These are phyloP conservation scores for Cladosporium sp. DNA, from an alignment of 2,329 filamentous ascomycete genomes.

Conservation along the genomic window DNA sequence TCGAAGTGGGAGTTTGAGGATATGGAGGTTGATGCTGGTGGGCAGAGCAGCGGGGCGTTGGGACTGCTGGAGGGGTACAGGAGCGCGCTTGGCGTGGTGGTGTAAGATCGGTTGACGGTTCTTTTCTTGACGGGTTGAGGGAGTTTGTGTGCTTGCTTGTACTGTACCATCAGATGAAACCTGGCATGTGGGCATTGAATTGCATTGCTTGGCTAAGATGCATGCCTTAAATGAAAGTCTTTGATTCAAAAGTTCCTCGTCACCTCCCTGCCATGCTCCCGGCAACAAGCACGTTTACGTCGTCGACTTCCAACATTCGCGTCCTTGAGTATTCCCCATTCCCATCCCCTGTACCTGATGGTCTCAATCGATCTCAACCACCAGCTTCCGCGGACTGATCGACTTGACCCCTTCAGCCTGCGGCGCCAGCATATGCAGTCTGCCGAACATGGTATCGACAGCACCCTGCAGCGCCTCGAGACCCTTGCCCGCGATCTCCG, in stretches of 20 bases:
- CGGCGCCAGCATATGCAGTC: background rate
- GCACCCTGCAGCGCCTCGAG: conserved; percentile 20
- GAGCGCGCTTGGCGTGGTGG: conserved; percentile 3
- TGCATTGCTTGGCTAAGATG: no score
- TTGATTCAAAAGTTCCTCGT: no score
- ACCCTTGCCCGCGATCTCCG: conserved; percentile 19
- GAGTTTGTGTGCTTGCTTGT: background rate
- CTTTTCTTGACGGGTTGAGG: background rate
- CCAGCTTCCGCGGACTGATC: conserved; percentile 18
- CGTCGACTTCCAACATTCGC: no score
- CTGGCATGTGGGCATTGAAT: no score
- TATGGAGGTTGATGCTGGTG: background rate
- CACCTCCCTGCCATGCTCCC: no score
- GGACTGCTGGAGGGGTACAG: conserved; percentile 9
- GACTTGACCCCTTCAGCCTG: conserved; percentile 8
- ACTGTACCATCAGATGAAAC: no score
- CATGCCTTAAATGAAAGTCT: no score
- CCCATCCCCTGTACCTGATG: background rate
- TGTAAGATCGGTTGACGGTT: background rate
- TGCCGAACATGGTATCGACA: conserved; percentile 37
- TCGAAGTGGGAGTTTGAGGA: conserved; percentile 1
- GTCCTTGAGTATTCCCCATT: background rate
- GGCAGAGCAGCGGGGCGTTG: background rate
- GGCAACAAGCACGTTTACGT: no score
- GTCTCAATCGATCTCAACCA: conserved; percentile 31